phyloP scores from a whole-genome alignment of 208 protist species.

The Lotmaria passim region DNA sequence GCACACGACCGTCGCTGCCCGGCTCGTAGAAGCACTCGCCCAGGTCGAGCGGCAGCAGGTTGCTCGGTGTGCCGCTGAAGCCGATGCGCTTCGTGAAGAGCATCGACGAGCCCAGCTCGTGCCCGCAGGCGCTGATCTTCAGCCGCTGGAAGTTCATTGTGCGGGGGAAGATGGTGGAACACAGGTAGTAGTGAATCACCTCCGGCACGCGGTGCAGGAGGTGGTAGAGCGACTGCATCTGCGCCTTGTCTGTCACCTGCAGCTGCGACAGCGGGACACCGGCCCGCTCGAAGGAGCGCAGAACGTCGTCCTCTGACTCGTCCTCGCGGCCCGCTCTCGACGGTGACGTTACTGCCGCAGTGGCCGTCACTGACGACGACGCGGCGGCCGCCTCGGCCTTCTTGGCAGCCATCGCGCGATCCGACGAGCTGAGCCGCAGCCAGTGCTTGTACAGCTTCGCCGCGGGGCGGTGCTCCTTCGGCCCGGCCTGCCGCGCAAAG shows the following conservation, averaged over 20 bases:
- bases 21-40: slow-evolving; percentile 95
- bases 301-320: slow-evolving; percentile 28
- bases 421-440: slow-evolving; percentile 63
- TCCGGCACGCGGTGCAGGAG: slow-evolving; percentile 75
- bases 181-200: slow-evolving; percentile 89
- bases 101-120: slow-evolving; percentile 94
- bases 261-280: slow-evolving; percentile 89
- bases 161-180: slow-evolving; percentile 84
- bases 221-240: slow-evolving; percentile 65
- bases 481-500: slow-evolving; percentile 85
- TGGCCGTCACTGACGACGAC: slow-evolving; percentile 8
- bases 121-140: slow-evolving; percentile 95
- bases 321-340: not conserved
- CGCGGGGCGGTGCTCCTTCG: slow-evolving; percentile 87
- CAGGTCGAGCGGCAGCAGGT: slow-evolving; percentile 94
- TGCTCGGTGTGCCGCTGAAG: slow-evolving; percentile 95
- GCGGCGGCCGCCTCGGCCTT: slow-evolving; percentile 12
- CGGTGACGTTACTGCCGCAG: too few relatives aligned
- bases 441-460: slow-evolving; percentile 79
- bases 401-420: slow-evolving; percentile 25
- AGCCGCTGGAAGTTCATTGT: slow-evolving; percentile 90
- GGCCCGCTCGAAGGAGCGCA: slow-evolving; percentile 43
- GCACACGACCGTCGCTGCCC: slow-evolving; percentile 92
- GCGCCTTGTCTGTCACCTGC: slow-evolving; percentile 71
- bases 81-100: slow-evolving; percentile 93